Evolutionary conservation across 2,329 filamentous ascomycete genomes (phyloP).

Genomic region (Phialophora chinensis): DNA sequence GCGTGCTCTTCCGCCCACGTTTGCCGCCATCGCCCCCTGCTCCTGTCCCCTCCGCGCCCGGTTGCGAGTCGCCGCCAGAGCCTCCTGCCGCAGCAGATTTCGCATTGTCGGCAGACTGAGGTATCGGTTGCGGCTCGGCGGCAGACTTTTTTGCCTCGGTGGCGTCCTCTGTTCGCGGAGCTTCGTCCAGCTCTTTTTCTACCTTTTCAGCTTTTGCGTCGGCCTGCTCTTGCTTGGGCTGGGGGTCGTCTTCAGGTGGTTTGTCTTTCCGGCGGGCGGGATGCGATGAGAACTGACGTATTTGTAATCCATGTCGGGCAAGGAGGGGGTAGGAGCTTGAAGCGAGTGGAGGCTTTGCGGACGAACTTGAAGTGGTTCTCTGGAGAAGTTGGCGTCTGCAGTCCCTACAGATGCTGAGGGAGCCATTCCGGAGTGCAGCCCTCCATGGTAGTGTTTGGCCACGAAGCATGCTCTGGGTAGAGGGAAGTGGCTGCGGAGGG

Average conservation of each 20-base stretch:
- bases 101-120: slow-evolving; percentile 50
- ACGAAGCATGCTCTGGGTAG: slow-evolving; percentile 63
- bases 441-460: slow-evolving; percentile 70
- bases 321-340: slow-evolving; percentile 15
- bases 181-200: slow-evolving; percentile 48
- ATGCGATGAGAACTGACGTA: slow-evolving; percentile 54
- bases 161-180: slow-evolving; percentile 45
- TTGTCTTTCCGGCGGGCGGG: slow-evolving; percentile 63
- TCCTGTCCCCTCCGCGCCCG: slow-evolving; percentile 48
- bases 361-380: slow-evolving; percentile 14
- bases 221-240: slow-evolving; percentile 46
- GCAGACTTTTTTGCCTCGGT: slow-evolving; percentile 53
- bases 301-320: slow-evolving; percentile 37
- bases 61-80: slow-evolving; percentile 53
- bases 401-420: slow-evolving; percentile 44
- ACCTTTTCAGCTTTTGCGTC: slow-evolving; percentile 55
- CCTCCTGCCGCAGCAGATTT: slow-evolving; percentile 47
- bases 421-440: slow-evolving; percentile 61
- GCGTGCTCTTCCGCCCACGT: slow-evolving; percentile 71
- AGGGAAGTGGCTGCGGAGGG: neutral
- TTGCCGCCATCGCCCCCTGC: slow-evolving; percentile 66
- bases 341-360: slow-evolving; percentile 20
- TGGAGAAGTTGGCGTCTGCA: slow-evolving; percentile 36
- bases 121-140: slow-evolving; percentile 53
- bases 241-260: slow-evolving; percentile 52